Base-by-base conservation (phyloP, 1,284 basidiomycete genomes). In the Cutaneotrichosporon spelunceum region DNA sequence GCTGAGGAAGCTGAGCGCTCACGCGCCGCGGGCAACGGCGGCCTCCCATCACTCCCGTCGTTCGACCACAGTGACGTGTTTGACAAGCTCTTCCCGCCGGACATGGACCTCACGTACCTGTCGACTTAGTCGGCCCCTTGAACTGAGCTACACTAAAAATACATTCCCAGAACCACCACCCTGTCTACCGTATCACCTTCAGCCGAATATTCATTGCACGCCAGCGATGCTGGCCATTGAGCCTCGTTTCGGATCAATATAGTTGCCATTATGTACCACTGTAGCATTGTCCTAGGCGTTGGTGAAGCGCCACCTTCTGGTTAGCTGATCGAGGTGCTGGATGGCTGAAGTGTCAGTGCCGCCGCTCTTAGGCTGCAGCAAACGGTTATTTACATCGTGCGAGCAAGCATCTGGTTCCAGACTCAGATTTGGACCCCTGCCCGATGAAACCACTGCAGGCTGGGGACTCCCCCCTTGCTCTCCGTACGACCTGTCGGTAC, bases 1-100 rank as follows among this genome's bases (percentile, higher is more conserved):
- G 87, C 89, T 63, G 84, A 88, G 62, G 91, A 94, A 77, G 70
- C 70, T 61, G 70, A 71, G 56, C 60, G 65, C 36, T 67, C 68
- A 42, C 60, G 63, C 19, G 61, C 57, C 14, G 49, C 39, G 7
- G 60, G 50, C 8, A 19, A 27, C 23, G 50, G 29, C 6, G 42
- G 45, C 14, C 53, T 60, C 44, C 48, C 59, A 0, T 33, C 57
- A 26, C 44, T 70, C 42, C 60, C 60, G n/a, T 27, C 27, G 21
- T 61, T 66, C 24, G 66, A 69, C 45, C 68, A 75, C 59, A 66
- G 50, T 30, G 68, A 71, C 58, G 70, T 75, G 11, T 77, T 77
- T 60, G 72, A 73, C n/a, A 45, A 57, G n/a, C 49, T 70, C n/a
- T 72, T 72, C 60, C 66, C 63, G 7, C 29, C 42, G 0, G 66